phyloP scores from a whole-genome alignment of 2,329 filamentous ascomycete species.

The Fusarium luffae region DNA sequence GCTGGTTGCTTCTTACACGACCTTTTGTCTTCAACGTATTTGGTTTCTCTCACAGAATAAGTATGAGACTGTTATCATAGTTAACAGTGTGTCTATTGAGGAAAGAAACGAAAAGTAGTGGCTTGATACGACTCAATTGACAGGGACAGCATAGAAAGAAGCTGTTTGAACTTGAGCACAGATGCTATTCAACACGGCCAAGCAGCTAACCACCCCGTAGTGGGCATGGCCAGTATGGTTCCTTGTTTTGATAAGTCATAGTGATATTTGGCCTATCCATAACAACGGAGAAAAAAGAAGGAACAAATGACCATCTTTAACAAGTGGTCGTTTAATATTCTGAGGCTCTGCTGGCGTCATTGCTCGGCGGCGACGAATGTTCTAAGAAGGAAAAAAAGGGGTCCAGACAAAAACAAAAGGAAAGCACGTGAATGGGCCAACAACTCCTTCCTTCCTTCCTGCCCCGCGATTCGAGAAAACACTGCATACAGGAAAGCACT shows the following conservation, averaged over 20 bases:
- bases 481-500: background rate
- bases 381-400: constrained; percentile 5
- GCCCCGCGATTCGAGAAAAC: constrained; percentile 31
- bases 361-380: background rate
- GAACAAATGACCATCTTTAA: background rate
- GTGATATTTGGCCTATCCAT: background rate
- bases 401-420: constrained; percentile 7
- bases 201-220: background rate
- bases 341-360: constrained; percentile 1
- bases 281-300: background rate
- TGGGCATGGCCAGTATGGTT: background rate
- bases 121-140: background rate
- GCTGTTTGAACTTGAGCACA: background rate
- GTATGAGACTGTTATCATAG: no score
- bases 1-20: no score
- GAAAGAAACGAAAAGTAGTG: no score
- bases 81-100: no score
- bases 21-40: no score
- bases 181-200: background rate
- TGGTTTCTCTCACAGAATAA: no score
- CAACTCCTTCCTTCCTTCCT: constrained; percentile 30
- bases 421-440: constrained; percentile 28
- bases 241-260: background rate
- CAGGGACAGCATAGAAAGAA: background rate
- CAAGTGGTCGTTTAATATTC: background rate